phyloP scores from a whole-genome alignment of 192 early-diverging fungal species.

The Coemansia sp. region DNA sequence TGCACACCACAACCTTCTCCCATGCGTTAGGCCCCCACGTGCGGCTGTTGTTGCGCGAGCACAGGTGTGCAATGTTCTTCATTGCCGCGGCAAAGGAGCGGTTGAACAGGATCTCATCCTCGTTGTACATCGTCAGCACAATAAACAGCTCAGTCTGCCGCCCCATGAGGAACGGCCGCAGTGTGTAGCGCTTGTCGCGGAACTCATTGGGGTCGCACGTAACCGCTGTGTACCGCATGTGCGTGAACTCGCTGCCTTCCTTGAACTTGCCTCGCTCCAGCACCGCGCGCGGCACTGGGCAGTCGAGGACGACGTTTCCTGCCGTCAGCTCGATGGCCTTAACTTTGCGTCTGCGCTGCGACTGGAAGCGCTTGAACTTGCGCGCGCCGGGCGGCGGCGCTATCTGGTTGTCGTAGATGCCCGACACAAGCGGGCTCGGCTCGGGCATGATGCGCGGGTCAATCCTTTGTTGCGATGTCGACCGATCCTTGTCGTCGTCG shows the following conservation, averaged over 20 bases:
- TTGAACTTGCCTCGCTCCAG: slow-evolving; percentile 54
- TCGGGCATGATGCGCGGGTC: slow-evolving; percentile 55
- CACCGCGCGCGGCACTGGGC: slow-evolving; percentile 64
- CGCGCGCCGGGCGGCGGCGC: slow-evolving; percentile 52
- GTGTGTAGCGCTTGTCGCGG: slow-evolving; percentile 65
- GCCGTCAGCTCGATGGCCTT: slow-evolving; percentile 64
- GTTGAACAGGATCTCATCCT: slow-evolving; percentile 88
- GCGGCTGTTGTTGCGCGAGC: slow-evolving; percentile 71
- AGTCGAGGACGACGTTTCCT: slow-evolving; percentile 74
- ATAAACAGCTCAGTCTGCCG: slow-evolving; percentile 87
- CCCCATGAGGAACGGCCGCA: slow-evolving; percentile 72
- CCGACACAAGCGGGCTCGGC: slow-evolving; percentile 30
- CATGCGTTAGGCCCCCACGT: slow-evolving; percentile 85
- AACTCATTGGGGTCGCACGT: slow-evolving; percentile 89
- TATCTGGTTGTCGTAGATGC: slow-evolving; percentile 45
- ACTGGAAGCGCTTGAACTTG: slow-evolving; percentile 51
- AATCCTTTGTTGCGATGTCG: slow-evolving; percentile 17
- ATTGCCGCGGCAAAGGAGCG: slow-evolving; percentile 84
- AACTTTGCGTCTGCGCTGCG: slow-evolving; percentile 48
- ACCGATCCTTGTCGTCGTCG: slow-evolving; percentile 10
- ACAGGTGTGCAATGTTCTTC: slow-evolving; percentile 90
- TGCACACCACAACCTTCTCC: slow-evolving; percentile 91
- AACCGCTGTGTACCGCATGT: slow-evolving; percentile 92
- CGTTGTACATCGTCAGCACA: slow-evolving; percentile 91
- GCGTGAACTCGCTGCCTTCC: slow-evolving; percentile 79